Evolutionary conservation across 176 grass and related monocot species (phyloP).

Genomic region (Tillandsia leiboldiana): DNA sequence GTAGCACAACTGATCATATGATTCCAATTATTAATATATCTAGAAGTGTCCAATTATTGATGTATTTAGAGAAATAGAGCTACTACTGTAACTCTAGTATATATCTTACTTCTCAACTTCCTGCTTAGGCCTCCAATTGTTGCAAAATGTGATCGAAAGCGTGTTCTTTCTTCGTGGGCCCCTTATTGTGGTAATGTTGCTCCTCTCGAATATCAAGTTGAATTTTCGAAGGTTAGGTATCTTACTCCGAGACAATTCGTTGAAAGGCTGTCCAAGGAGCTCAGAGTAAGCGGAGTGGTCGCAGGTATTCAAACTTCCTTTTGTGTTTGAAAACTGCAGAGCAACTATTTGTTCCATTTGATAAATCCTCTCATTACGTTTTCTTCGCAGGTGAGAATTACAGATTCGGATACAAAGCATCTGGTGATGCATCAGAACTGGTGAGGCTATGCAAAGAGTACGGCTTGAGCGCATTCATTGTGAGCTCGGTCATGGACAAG

Average conservation of each 20-base stretch:
- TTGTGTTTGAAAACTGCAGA: conserved; percentile 10
- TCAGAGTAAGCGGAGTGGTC: conserved; percentile 80
- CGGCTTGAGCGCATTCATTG: conserved; percentile 34
- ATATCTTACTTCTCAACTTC: neutral
- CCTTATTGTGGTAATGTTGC: conserved; percentile 44
- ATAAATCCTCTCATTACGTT: conserved; percentile 23
- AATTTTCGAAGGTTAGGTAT: conserved; percentile 58
- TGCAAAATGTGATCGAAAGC: conserved; percentile 68
- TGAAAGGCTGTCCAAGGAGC: conserved; percentile 82
- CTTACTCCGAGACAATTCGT: conserved; percentile 88
- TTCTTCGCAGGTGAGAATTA: conserved; percentile 77
- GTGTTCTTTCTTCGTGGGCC: conserved; percentile 81
- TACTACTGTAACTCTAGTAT: neutral
- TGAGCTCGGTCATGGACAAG: conserved; percentile 39
- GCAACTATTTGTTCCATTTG: conserved; percentile 1
- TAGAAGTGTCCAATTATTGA: too few species aligned
- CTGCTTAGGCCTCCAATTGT: conserved; percentile 69
- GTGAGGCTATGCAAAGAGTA: conserved; percentile 44
- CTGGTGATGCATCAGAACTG: conserved; percentile 58
- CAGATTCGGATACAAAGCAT: conserved; percentile 97
- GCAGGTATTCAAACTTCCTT: conserved; percentile 60
- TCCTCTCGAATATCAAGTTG: conserved; percentile 72
- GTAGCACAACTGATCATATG: too few species aligned
- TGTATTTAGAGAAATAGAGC: too few species aligned
- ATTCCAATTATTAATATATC: too few species aligned